Evolutionary conservation across 1,284 basidiomycete genomes (phyloP), one percentile per base, ranked within the genome.

Genomic region (Mycena sp.): DNA sequence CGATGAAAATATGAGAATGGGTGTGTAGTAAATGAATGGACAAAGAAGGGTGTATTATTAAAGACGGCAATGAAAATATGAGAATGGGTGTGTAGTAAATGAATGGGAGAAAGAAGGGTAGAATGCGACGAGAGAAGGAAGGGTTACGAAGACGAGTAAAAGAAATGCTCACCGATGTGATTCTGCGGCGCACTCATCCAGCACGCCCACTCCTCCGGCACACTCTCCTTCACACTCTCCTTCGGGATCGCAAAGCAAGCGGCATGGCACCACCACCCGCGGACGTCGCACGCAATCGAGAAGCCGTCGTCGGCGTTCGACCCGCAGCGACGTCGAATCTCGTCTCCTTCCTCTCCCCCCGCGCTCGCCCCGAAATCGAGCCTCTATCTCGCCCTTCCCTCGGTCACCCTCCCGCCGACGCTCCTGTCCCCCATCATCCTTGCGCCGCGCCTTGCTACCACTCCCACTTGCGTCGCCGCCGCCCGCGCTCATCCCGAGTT

Each of bases 371-470:
- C 41, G 19, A 44, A 23, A 38, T 52, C 52, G 48, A 53, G 53
- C 41, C 57, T 62, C 48, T 62, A n/a, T n/a, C n/a, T n/a, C n/a
- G n/a, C n/a, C n/a, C n/a, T 35, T 35, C 32, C 32, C 32, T 35
- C 32, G 32, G 32, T 7, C 9, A 14, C 32, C 7, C 32, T 35
- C 32, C 32, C 32, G 32, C 32, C 32, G 32, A 35, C 32, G 32
- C 32, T 14, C 32, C 32, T 7, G 32, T 35, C 9, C 32, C 32
- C 9, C 32, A n/a, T n/a, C n/a, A 7, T 51, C 49, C 17, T 32
- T 19, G n/a, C 30, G 25, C 16, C 28, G 6, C 30, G 28, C 16
- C 14, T 30, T 35, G 25, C 29, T 17, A 14, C 17, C 37, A 16
- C 49, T 30, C 10, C n/a, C n/a, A n/a, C n/a, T n/a, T n/a, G 14